phyloP scores from a whole-genome alignment of 345 rosid species.

The Arabis alpina region DNA sequence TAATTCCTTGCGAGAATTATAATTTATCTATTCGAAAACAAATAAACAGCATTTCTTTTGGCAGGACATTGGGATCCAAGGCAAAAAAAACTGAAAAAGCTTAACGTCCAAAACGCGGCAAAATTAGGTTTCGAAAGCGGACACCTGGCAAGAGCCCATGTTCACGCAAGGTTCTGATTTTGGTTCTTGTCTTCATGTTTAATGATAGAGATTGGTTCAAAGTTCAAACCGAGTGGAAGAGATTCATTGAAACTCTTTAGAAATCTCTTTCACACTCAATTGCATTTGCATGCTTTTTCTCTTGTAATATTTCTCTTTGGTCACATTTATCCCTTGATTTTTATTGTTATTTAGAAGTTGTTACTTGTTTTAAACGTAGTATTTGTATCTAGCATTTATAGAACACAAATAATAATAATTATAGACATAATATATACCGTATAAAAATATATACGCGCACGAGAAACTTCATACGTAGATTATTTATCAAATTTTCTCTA shows the following conservation, averaged over 20 bases:
- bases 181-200: conserved; percentile 18
- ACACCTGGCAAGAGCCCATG: conserved; percentile 34
- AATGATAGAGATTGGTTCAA: conserved; percentile 19
- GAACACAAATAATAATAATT: neutral
- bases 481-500: too few relatives aligned
- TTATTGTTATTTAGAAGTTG: conserved; percentile 5
- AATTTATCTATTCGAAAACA: too few relatives aligned
- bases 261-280: conserved; percentile 15
- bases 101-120: conserved; percentile 37
- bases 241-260: conserved; percentile 35
- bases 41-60: neutral
- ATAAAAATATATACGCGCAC: too few relatives aligned
- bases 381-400: neutral
- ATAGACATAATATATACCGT: too few relatives aligned
- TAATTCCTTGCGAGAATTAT: too few relatives aligned
- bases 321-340: neutral
- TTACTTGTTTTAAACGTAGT: neutral
- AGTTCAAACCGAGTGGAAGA: conserved; percentile 24
- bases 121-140: conserved; percentile 26
- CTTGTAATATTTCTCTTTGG: conserved; percentile 14
- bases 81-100: neutral
- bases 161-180: conserved; percentile 22
- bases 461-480: too few relatives aligned
- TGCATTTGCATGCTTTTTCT: neutral
- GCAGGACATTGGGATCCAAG: conserved; percentile 11